phyloP scores from a whole-genome alignment of 345 rosid species.

The Combretum micranthum region DNA sequence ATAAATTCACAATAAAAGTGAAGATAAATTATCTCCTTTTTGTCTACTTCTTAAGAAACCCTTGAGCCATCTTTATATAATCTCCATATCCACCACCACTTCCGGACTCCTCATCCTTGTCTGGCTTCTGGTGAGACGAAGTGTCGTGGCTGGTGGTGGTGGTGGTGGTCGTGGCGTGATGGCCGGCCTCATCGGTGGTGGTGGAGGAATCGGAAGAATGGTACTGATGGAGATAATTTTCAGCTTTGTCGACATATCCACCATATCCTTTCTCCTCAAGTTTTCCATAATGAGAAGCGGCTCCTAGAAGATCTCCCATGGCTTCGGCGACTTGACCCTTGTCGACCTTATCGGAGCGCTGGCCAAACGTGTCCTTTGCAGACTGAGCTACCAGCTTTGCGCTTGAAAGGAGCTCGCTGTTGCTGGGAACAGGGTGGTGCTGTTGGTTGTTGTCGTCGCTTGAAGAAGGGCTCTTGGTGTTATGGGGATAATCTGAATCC shows the following conservation, averaged over 20 bases:
- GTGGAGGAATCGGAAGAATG: constrained; percentile 29
- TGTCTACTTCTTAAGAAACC: constrained; percentile 13
- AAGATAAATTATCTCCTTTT: too few species aligned
- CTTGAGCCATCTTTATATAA: constrained; percentile 20
- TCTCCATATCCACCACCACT: constrained; percentile 13
- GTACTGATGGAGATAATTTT: constrained; percentile 58
- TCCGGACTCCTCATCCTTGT: constrained; percentile 12
- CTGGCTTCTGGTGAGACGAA: constrained; percentile 3
- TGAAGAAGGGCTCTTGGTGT: neutral
- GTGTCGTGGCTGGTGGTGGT: constrained; percentile 3
- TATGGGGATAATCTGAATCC: too few species aligned
- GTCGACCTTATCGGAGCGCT: constrained; percentile 42
- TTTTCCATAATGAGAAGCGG: constrained; percentile 61
- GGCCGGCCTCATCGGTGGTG: constrained; percentile 15
- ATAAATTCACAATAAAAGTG: too few species aligned
- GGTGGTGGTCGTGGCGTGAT: neutral
- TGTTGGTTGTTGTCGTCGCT: constrained; percentile 4
- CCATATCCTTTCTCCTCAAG: constrained; percentile 53
- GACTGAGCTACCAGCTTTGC: constrained; percentile 65
- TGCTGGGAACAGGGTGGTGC: constrained; percentile 22
- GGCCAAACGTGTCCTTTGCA: constrained; percentile 34
- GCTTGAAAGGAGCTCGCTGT: constrained; percentile 52
- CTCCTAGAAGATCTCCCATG: constrained; percentile 46
- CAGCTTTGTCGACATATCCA: constrained; percentile 60
- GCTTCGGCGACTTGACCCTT: constrained; percentile 53